phyloP scores from a whole-genome alignment of 1,284 basidiomycete genomes.

The Ustilago tritici region DNA sequence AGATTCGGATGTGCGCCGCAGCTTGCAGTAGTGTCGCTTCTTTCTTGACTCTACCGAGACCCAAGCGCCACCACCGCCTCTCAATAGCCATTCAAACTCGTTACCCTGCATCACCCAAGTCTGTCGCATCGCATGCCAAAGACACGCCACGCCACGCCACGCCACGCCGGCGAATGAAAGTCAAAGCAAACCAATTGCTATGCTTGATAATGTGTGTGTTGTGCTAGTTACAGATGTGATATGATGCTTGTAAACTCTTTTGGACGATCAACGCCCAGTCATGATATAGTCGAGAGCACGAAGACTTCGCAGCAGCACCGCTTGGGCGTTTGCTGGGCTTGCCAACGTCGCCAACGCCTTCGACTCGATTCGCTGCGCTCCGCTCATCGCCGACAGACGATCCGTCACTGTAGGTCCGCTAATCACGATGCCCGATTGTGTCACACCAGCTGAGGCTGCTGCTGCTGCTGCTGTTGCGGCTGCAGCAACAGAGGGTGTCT shows the following conservation, averaged over 20 bases:
- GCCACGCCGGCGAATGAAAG: conserved; percentile 1
- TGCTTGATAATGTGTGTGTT: background rate
- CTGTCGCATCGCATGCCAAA: background rate
- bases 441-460: conserved; percentile 32
- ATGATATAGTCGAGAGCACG: conserved; percentile 66
- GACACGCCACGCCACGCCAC: background rate
- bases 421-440: conserved; percentile 37
- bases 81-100: background rate
- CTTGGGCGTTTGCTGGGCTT: conserved; percentile 65
- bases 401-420: conserved; percentile 44
- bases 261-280: conserved; percentile 43
- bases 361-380: conserved; percentile 50
- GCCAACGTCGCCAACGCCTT: conserved; percentile 64
- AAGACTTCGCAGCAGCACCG: conserved; percentile 64
- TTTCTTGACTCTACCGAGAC: background rate
- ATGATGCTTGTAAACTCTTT: background rate
- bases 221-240: conserved; percentile 12
- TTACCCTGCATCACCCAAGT: background rate
- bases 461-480: conserved; percentile 26
- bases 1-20: background rate
- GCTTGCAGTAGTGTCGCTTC: background rate
- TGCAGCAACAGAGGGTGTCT: conserved; percentile 26
- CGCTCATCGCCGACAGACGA: conserved; percentile 36
- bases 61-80: conserved; percentile 3
- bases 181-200: background rate